Evolutionary conservation across 495 filamentous ascomycete species (phyloP), one percentile per base, ranked within the genome.

Genomic region (Xanthoparmelia taractica): DNA sequence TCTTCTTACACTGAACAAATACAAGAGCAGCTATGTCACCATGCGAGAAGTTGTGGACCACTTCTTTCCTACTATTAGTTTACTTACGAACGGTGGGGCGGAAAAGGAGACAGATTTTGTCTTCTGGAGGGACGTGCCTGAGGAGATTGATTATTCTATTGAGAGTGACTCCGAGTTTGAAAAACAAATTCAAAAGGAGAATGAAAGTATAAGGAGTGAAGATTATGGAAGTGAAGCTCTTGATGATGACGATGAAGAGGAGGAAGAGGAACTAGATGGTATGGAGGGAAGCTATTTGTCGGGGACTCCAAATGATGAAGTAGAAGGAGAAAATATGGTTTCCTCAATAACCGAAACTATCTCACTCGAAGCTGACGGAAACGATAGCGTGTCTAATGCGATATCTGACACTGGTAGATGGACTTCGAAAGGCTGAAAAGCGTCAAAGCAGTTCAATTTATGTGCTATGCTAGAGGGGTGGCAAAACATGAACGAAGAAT

Each of bases 41-140:
- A 99, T 98, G 90, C 84, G 87, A 60, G 94, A 97, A 74, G 81
- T 97, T 33, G 87, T 98, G 17, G 93, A 98, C 71, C 94, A 97
- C 74, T 96, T 96, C 77, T 97, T 97, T 73, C 94, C 94, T 18
- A 86, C 91, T 20, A 82, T 89, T 36, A 87, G 84, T 68, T 82
- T 86, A 41, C 79, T 92, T 15, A 84, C 94, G 17, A 86, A 87
- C 63, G 84, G 85, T 57, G 89, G 88, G 43, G 90, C 87, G 52
- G 91, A 95, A 71, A 87, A 91, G 45, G 95, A 86, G 68, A 96
- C 91, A 3, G 91, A 96, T 70, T 96, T 95, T 69, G 89, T 83
- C 38, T 95, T 90, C 71, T 96, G 91, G 91, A 77, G 91, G 58
- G 88, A 94, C 47, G 78, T 80, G 11, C 85, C 87, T 15, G 77